Base-by-base conservation (phyloP, 257 asterid genomes). In the Cinchona pubescens region DNA sequence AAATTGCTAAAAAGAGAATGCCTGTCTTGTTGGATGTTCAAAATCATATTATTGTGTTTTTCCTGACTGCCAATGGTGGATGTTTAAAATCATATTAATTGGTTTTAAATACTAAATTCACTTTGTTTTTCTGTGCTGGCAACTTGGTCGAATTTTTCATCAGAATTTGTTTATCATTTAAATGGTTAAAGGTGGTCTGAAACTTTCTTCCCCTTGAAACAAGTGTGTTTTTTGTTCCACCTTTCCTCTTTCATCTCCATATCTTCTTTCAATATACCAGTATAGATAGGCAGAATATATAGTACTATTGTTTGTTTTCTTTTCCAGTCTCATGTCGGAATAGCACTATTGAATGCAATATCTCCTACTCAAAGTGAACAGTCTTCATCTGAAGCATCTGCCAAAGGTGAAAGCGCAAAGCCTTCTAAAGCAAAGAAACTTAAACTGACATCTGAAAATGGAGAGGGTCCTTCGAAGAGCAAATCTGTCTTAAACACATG, bases 291-390 rank as follows among this genome's bases (percentile, higher is more conserved):
- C 34, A 10, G 23, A 30, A 45, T 65, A 18, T 64, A 38, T 49
- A 7, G 38, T 61, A 48, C 30, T 69, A 18, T 35, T 73, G 23
- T 55, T 60, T 53, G 63, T 74, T 72, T 73, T 68, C 79, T 80
- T 78, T 73, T 35, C 68, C 87, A 92, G 98, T 97, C 98, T 53
- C 91, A 94, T 55, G 94, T 92, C 35, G 98, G 98, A 45, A 93
- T 94, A 67, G 98, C 99, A 84, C 88, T 94, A 34, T 91, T 94
- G 67, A 94, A 94, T 74, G 97, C 99, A 73, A 81, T 92, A 29
- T 88, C 98, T 59, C 96, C 96, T 3, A 75, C 87, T 48, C 81
- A 82, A 71, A 84, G 55, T 9, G 86, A 79, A 48, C 90, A 91
- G 81, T 85, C 97, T 25, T 72, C 91, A 60, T 69, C 88, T 65